These are phyloP conservation scores for Pelargonium fulgidum DNA, from an alignment of 441 rosid species.

Conservation along the genomic window DNA sequence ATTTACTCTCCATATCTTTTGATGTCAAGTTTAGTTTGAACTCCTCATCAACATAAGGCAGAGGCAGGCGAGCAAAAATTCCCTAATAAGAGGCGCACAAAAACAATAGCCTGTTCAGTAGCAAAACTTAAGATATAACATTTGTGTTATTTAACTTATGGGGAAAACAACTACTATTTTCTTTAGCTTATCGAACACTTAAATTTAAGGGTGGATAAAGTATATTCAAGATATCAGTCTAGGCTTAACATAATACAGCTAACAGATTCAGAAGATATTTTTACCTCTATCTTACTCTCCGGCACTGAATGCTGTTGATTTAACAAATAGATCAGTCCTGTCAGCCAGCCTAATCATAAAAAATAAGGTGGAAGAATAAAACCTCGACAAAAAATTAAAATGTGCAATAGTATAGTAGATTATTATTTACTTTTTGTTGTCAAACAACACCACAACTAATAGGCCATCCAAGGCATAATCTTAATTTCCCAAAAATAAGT, in stretches of 20 bases:
- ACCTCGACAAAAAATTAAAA: conserved; percentile 25
- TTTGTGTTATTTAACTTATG: too few relatives aligned
- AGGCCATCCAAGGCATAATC: neutral
- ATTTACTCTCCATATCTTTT: conserved; percentile 53
- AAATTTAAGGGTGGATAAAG: neutral
- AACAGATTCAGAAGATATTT: conserved; percentile 30
- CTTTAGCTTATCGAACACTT: neutral
- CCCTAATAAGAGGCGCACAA: conserved; percentile 36
- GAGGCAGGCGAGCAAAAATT: conserved; percentile 67
- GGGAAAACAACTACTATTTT: neutral
- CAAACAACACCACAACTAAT: neutral
- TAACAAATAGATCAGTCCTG: conserved; percentile 67
- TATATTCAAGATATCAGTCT: neutral
- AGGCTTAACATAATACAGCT: neutral
- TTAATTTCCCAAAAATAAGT: neutral
- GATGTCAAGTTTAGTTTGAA: conserved; percentile 68
- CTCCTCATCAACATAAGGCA: conserved; percentile 78
- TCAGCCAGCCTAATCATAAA: conserved; percentile 70
- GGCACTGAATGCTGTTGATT: conserved; percentile 75
- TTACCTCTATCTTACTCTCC: conserved; percentile 71
- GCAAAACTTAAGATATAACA: neutral
- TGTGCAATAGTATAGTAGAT: neutral
- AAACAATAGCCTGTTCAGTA: neutral
- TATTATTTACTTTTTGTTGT: conserved; percentile 4
- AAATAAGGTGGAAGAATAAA: conserved; percentile 44